Conservation (phyloP, 345 rosid genomes). For the Laguncularia racemosa region DNA sequence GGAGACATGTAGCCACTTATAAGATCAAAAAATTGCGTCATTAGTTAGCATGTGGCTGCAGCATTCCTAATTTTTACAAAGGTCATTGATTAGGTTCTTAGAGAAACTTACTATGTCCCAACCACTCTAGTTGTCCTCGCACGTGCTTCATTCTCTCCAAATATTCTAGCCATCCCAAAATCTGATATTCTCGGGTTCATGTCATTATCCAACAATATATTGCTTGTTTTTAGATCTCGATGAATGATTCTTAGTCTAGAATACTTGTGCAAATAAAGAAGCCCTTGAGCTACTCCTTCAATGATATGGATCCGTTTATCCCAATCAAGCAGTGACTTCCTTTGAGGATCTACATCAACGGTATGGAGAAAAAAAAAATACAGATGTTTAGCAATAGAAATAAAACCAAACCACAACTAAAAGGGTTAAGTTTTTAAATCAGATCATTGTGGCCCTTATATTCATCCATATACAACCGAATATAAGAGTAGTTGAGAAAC, state of each 20-base stretch:
- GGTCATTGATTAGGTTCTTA: neutral
- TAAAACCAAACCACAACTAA: neutral
- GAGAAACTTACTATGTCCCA: constrained; percentile 21
- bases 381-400: neutral
- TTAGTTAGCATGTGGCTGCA: neutral
- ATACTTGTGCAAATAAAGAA: constrained; percentile 24
- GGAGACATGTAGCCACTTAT: constrained; percentile 27
- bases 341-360: constrained; percentile 8
- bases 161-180: constrained; percentile 26
- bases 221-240: constrained; percentile 21
- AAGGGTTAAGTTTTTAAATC: too few species aligned
- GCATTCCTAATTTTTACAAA: too few species aligned
- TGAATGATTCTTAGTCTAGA: constrained; percentile 25
- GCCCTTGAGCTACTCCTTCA: constrained; percentile 22
- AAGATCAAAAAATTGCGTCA: neutral
- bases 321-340: constrained; percentile 18
- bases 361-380: neutral
- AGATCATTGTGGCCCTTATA: too few species aligned
- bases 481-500: too few species aligned
- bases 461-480: too few species aligned
- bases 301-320: constrained; percentile 14
- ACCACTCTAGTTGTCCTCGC: constrained; percentile 16
- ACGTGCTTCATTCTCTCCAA: constrained; percentile 8
- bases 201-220: constrained; percentile 18
- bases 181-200: constrained; percentile 29